phyloP scores from a whole-genome alignment of 352 stramenopile genomes.

The Pythium dissimile region DNA sequence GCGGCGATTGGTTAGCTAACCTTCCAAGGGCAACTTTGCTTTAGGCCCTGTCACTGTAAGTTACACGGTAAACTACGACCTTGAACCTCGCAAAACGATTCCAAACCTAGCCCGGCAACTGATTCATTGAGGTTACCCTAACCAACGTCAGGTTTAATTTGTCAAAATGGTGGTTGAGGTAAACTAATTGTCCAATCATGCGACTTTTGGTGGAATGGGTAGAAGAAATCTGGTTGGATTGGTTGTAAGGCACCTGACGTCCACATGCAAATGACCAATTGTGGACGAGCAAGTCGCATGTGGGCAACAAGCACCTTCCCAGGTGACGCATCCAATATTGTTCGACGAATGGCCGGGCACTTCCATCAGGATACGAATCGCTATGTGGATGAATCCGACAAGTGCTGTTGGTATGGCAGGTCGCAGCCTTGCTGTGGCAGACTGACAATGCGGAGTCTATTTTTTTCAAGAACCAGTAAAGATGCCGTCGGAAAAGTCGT shows the following conservation, averaged over 20 bases:
- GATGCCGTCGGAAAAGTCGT: too few relatives aligned
- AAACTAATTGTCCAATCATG: not conserved
- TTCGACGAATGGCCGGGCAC: not conserved
- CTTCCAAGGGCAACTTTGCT: slow-evolving; percentile 1
- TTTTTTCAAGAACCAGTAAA: too few relatives aligned
- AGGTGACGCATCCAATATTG: not conserved
- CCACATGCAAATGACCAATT: not conserved
- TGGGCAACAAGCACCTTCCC: not conserved
- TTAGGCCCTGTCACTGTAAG: slow-evolving; percentile 15
- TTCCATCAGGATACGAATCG: not conserved
- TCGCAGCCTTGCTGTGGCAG: too few relatives aligned
- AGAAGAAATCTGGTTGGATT: not conserved
- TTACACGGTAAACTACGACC: slow-evolving; percentile 27
- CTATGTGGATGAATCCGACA: too few relatives aligned
- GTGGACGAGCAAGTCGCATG: not conserved
- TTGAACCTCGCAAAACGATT: slow-evolving; percentile 28
- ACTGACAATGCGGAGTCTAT: too few relatives aligned
- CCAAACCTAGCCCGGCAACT: slow-evolving; percentile 29
- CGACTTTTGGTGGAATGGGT: not conserved
- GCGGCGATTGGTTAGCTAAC: slow-evolving; percentile 21
- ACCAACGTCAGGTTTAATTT: not conserved
- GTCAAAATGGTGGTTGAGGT: not conserved
- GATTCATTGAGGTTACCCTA: not conserved
- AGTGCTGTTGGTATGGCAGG: too few relatives aligned
- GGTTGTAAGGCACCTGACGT: not conserved